Conservation (phyloP, 2,329 filamentous ascomycete genomes). For the Botrytis galanthina region DNA sequence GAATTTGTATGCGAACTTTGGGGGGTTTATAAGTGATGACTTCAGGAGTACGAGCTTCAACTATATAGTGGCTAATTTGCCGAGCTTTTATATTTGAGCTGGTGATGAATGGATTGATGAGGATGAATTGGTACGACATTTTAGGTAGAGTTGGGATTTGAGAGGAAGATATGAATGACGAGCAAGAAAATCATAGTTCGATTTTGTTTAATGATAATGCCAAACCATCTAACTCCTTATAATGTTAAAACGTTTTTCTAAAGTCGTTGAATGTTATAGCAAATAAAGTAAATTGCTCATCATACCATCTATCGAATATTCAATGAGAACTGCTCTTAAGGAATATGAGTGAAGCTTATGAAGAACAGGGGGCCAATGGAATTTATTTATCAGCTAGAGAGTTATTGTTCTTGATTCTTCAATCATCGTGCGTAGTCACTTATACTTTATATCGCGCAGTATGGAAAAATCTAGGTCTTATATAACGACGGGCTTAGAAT, state of each 20-base stretch:
- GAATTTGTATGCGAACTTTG: conserved; percentile 44
- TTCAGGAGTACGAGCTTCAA: conserved; percentile 48
- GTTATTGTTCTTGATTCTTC: neutral
- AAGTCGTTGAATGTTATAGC: neutral
- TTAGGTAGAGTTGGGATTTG: neutral
- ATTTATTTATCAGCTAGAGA: neutral
- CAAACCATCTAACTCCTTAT: neutral
- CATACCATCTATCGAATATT: neutral
- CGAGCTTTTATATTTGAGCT: conserved; percentile 28
- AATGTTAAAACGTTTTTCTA: neutral
- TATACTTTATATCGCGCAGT: neutral
- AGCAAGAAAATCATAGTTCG: neutral
- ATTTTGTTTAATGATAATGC: neutral
- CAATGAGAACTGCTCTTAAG: neutral
- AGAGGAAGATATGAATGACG: neutral
- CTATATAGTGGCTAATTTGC: conserved; percentile 40
- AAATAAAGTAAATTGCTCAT: no score
- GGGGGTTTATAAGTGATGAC: conserved; percentile 45
- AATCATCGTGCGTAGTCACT: neutral
- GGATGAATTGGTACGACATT: neutral
- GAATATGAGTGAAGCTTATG: neutral
- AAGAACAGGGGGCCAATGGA: neutral
- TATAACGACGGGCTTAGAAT: no score
- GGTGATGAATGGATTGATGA: neutral
- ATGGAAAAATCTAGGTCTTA: no score